Evolutionary conservation across 352 stramenopile genomes (phyloP).

Genomic region (Thalassiosira hispida): DNA sequence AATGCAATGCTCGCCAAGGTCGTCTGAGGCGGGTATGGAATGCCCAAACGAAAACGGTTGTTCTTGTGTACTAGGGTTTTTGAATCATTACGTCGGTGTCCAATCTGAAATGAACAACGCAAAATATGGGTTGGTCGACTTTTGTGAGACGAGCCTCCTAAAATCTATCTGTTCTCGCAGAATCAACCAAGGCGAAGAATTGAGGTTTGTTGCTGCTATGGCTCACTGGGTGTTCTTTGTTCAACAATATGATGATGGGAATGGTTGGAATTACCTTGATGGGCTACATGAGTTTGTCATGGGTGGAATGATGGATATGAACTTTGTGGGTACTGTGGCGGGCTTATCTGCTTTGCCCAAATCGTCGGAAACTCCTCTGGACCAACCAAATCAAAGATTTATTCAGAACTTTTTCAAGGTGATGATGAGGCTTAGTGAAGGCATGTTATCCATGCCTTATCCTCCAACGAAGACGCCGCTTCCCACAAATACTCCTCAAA

Average conservation of each 20-base stretch:
- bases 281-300: slow-evolving; percentile 30
- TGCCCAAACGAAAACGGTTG: slow-evolving; percentile 32
- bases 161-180: slow-evolving; percentile 37
- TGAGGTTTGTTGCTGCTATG: slow-evolving; percentile 39
- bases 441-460: neutral
- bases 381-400: slow-evolving; percentile 12
- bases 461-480: neutral
- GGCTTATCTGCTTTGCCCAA: slow-evolving; percentile 15
- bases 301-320: slow-evolving; percentile 34
- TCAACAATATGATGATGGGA: slow-evolving; percentile 20
- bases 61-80: slow-evolving; percentile 31
- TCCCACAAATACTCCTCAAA: neutral
- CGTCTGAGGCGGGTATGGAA: slow-evolving; percentile 25
- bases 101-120: neutral
- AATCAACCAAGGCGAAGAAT: slow-evolving; percentile 27
- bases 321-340: slow-evolving; percentile 29
- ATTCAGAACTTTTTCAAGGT: slow-evolving; percentile 29
- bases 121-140: slow-evolving; percentile 8
- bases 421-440: slow-evolving; percentile 20
- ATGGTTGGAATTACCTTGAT: slow-evolving; percentile 28
- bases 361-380: neutral
- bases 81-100: slow-evolving; percentile 31
- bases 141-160: slow-evolving; percentile 24
- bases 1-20: slow-evolving; percentile 27
- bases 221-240: slow-evolving; percentile 37